phyloP scores from a whole-genome alignment of 352 stramenopile species.

The Phytophthora podocarpi region DNA sequence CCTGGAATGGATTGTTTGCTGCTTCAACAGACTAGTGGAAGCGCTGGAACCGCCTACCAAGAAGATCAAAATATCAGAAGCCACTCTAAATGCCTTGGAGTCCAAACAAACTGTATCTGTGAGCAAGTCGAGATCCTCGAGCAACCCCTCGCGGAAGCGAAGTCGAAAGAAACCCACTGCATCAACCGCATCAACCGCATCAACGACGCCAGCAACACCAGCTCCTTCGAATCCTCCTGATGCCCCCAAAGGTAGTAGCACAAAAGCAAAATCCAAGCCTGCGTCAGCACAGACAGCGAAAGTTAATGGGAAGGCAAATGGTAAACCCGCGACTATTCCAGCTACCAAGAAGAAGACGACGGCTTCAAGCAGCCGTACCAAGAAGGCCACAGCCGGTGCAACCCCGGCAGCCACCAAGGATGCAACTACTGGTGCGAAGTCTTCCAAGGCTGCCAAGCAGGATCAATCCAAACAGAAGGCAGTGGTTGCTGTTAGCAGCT shows the following conservation, averaged over 20 bases:
- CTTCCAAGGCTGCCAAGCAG: conserved; percentile 9
- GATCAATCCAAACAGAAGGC: conserved; percentile 13
- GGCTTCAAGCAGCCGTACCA: conserved; percentile 3
- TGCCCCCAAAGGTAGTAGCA: conserved; percentile 3
- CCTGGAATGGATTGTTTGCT: background rate
- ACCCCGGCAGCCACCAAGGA: conserved; percentile 1
- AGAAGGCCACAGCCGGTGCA: conserved; percentile 12
- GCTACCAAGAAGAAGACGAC: conserved; percentile 20
- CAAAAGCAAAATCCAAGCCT: conserved; percentile 18
- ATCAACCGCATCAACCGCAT: conserved; percentile 6
- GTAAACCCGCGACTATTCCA: background rate
- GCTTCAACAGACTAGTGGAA: conserved; percentile 28
- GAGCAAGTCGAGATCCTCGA: conserved; percentile 8
- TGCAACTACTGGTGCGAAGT: conserved; percentile 1
- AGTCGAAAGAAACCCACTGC: conserved; percentile 43
- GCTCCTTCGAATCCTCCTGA: conserved; percentile 12
- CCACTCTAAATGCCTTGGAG: conserved; percentile 32
- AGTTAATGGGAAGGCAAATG: conserved; percentile 18
- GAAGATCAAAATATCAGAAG: conserved; percentile 43
- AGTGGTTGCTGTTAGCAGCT: conserved; percentile 1
- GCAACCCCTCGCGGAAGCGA: conserved; percentile 25
- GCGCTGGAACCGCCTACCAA: conserved; percentile 43
- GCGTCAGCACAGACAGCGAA: conserved; percentile 11
- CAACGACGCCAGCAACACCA: conserved; percentile 11
- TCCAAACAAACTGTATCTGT: conserved; percentile 12